phyloP scores from a whole-genome alignment of 306 rosid genomes.

The Cajanus cajan region DNA sequence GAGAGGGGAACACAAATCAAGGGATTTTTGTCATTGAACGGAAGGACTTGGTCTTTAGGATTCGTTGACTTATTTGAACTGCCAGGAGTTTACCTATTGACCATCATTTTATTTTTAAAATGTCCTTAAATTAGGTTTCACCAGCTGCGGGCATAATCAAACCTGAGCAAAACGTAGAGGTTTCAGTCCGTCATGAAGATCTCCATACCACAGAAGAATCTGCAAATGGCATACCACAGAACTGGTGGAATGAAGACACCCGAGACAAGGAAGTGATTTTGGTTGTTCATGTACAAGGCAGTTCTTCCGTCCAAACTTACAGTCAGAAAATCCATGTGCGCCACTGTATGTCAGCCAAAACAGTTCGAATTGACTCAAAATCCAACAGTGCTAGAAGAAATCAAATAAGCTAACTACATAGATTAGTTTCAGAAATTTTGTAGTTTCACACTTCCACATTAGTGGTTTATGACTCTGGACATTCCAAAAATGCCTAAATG shows the following conservation, averaged over 20 bases:
- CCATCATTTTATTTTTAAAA: constrained; percentile 10
- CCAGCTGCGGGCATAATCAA: constrained; percentile 81
- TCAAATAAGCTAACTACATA: constrained; percentile 37
- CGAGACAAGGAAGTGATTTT: constrained; percentile 75
- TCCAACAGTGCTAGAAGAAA: constrained; percentile 52
- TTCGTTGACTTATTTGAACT: constrained; percentile 15
- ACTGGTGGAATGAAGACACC: constrained; percentile 86
- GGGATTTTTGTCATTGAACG: neutral
- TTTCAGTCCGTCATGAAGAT: constrained; percentile 76
- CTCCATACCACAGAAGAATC: constrained; percentile 57
- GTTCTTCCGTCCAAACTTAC: constrained; percentile 50
- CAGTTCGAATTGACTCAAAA: constrained; percentile 52
- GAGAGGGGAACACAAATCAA: neutral
- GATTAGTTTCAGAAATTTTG: constrained; percentile 26
- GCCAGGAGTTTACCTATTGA: neutral
- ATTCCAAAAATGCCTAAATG: constrained; percentile 22
- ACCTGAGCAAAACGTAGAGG: constrained; percentile 70
- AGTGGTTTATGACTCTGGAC: constrained; percentile 19
- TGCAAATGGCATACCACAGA: constrained; percentile 75
- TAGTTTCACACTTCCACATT: constrained; percentile 2
- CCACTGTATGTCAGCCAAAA: constrained; percentile 66
- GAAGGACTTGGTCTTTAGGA: neutral
- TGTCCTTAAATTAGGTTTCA: constrained; percentile 50
- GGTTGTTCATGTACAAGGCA: constrained; percentile 64
- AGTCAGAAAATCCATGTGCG: constrained; percentile 58